Conservation (phyloP, 371 early-diverging fungal species). For the Phascolomyces articulosus region DNA sequence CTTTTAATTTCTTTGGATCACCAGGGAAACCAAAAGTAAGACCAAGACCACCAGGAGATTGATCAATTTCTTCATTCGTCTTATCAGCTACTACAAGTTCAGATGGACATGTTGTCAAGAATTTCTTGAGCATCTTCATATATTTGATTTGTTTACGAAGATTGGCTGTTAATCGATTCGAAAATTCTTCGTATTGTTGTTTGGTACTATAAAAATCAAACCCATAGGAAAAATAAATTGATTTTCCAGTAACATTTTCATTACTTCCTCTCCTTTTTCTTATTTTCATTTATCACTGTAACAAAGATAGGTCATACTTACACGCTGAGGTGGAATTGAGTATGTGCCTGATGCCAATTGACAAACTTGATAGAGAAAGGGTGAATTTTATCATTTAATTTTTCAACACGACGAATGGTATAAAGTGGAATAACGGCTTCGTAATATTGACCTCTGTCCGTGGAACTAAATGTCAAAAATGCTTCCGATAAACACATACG, state of each 20-base stretch:
- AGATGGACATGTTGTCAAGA: slow-evolving; percentile 77
- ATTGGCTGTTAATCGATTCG: slow-evolving; percentile 49
- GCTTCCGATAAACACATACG: slow-evolving; percentile 80
- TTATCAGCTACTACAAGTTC: slow-evolving; percentile 72
- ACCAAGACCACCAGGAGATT: slow-evolving; percentile 74
- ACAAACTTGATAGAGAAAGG: slow-evolving; percentile 55
- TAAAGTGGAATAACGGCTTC: slow-evolving; percentile 84
- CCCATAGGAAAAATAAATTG: too few relatives aligned
- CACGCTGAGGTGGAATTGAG: slow-evolving; percentile 50
- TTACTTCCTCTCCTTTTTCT: too few relatives aligned
- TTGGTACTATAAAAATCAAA: too few relatives aligned
- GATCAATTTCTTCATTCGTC: slow-evolving; percentile 40
- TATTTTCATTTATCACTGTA: too few relatives aligned
- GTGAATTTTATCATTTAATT: slow-evolving; percentile 51
- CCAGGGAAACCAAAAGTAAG: slow-evolving; percentile 87
- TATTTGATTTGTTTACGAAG: slow-evolving; percentile 64
- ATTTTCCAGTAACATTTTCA: too few relatives aligned
- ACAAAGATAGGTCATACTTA: too few relatives aligned
- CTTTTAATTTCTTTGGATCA: slow-evolving; percentile 76
- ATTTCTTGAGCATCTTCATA: slow-evolving; percentile 84
- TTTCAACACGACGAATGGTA: slow-evolving; percentile 89
- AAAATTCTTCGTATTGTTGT: slow-evolving; percentile 55
- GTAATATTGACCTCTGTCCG: slow-evolving; percentile 46
- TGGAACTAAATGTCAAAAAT: slow-evolving; percentile 83
- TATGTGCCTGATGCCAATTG: slow-evolving; percentile 66